Conservation (phyloP, 2,329 filamentous ascomycete genomes). For the Penicillium occitanis region DNA sequence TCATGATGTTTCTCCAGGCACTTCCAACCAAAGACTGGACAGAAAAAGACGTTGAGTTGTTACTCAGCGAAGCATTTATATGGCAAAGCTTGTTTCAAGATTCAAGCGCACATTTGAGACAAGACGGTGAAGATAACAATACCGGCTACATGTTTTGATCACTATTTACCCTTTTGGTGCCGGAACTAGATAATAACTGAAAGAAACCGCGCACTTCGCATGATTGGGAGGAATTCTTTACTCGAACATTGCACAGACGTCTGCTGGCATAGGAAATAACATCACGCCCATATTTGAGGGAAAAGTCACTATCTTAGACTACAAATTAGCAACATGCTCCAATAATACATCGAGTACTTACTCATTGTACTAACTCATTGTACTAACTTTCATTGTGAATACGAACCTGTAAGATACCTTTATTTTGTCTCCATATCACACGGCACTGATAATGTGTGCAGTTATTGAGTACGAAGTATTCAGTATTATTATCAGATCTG, state of each 20-base stretch:
- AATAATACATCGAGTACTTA: background rate
- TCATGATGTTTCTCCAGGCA: constrained; percentile 99
- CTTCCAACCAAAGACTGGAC: constrained; percentile 92
- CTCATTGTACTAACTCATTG: background rate
- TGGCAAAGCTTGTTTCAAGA: constrained; percentile 98
- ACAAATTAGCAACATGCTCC: background rate
- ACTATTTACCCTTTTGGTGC: background rate
- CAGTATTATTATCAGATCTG: constrained; percentile 11
- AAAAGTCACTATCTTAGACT: background rate
- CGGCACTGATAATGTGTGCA: background rate
- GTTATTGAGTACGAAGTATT: background rate
- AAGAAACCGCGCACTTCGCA: background rate
- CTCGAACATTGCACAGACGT: background rate
- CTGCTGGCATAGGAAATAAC: background rate
- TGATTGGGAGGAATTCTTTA: background rate
- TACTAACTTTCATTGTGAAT: too few species aligned
- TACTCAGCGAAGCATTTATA: constrained; percentile 95
- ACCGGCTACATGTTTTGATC: constrained; percentile 15
- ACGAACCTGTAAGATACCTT: background rate
- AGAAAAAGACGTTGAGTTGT: constrained; percentile 94
- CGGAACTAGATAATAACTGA: background rate
- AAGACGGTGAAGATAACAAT: constrained; percentile 34
- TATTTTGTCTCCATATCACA: background rate
- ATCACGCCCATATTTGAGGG: background rate
- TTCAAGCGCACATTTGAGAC: constrained; percentile 77